Percentiles rank a stretch among this genome's conserved stretches.
These are phyloP conservation scores for Pleurozium schreberi DNA, from an alignment of 225 moss, liverwort and hornwort genomes.

Conservation along the genomic window DNA sequence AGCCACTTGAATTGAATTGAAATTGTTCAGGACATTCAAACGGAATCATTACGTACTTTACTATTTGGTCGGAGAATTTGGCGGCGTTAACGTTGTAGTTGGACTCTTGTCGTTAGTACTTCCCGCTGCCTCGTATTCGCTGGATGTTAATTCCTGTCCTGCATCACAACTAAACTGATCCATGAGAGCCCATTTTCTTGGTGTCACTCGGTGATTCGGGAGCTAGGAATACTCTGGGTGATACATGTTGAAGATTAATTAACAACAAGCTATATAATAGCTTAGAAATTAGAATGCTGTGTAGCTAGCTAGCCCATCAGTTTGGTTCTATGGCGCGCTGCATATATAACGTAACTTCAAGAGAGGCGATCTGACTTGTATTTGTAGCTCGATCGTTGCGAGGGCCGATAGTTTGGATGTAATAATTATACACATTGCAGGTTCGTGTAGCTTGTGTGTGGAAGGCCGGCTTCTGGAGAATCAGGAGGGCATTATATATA, in stretches of 20 bases:
- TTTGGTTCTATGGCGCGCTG: background rate
- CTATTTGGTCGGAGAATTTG: conserved; percentile 14
- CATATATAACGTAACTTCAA: background rate
- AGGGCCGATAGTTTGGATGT: background rate
- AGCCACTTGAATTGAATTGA: background rate
- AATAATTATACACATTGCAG: background rate
- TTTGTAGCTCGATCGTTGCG: background rate
- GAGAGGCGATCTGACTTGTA: background rate
- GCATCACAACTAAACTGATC: background rate
- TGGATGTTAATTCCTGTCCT: background rate
- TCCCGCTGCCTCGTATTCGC: background rate
- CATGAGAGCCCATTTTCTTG: background rate
- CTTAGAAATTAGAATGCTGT: background rate
- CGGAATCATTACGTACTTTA: background rate
- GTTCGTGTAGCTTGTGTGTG: background rate
- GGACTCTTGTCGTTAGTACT: no score
- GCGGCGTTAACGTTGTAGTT: no score
- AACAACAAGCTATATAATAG: background rate
- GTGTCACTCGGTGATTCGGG: background rate
- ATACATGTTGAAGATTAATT: background rate
- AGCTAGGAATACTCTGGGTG: no score
- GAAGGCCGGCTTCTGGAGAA: background rate
- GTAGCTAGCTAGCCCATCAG: background rate
- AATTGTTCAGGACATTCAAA: background rate
- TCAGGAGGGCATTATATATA: background rate